phyloP scores from a whole-genome alignment of 176 grass and related monocot genomes.

The Bolboschoenus planiculmis region DNA sequence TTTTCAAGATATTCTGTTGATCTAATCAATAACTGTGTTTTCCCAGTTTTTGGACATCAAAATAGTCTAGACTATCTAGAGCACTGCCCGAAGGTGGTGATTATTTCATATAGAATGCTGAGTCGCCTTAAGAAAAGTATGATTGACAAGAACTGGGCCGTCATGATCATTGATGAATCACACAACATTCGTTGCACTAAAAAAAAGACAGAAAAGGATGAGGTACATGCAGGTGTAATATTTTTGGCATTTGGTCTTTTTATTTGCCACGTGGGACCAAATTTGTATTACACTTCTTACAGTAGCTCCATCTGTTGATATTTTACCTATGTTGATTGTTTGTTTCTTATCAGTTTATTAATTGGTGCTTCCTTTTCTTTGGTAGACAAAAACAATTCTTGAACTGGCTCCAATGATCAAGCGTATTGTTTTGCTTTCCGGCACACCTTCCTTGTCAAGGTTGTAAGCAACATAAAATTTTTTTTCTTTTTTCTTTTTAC shows the following conservation, averaged over 20 bases:
- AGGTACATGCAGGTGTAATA: slow-evolving; percentile 37
- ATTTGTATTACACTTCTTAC: not conserved
- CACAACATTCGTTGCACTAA: slow-evolving; percentile 91
- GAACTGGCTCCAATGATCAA: slow-evolving; percentile 50
- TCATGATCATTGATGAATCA: slow-evolving; percentile 96
- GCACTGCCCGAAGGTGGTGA: slow-evolving; percentile 55
- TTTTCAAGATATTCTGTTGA: slow-evolving; percentile 4
- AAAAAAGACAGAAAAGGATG: slow-evolving; percentile 50
- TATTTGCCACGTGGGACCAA: not conserved
- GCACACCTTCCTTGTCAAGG: slow-evolving; percentile 96
- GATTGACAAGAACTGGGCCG: slow-evolving; percentile 56
- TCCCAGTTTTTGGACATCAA: slow-evolving; percentile 75
- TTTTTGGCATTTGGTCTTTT: not conserved
- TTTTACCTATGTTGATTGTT: not conserved
- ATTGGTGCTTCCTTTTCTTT: slow-evolving; percentile 3
- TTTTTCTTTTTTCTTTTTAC: not conserved
- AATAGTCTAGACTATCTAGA: slow-evolving; percentile 76
- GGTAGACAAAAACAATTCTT: slow-evolving; percentile 68
- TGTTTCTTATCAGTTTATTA: not conserved
- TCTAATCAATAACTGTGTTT: slow-evolving; percentile 28
- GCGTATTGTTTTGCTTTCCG: slow-evolving; percentile 75
- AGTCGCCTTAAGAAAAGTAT: slow-evolving; percentile 60
- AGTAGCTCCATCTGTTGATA: not conserved
- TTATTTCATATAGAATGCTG: slow-evolving; percentile 93
- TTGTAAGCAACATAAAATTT: slow-evolving; percentile 37